Evolutionary conservation across 139 green algal species (phyloP).

Genomic region (Haematococcus lacustris): DNA sequence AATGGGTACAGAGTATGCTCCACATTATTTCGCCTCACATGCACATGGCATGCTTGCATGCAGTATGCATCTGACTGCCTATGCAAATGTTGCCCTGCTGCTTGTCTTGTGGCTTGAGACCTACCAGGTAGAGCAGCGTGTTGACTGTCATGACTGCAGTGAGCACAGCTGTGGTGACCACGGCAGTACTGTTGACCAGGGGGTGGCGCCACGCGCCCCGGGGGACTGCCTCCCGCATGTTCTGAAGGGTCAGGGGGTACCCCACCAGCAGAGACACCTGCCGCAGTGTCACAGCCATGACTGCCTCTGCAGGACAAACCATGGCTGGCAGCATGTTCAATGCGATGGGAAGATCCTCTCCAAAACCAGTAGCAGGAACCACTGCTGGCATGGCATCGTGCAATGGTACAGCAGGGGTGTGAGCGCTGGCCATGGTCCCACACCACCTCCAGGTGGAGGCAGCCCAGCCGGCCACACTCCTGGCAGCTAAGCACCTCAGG

Average conservation of each 20-base stretch:
- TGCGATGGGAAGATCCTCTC: background rate
- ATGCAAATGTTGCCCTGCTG: no score
- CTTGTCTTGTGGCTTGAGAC: background rate
- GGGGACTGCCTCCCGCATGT: constrained; percentile 1
- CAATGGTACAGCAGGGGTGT: background rate
- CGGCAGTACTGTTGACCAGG: background rate
- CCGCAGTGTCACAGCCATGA: no score
- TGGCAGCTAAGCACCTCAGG: no score
- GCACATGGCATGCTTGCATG: background rate
- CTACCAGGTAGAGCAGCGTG: constrained; percentile 3
- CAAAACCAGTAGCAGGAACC: background rate
- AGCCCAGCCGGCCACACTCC: no score
- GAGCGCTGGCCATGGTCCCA: no score
- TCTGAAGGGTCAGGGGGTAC: constrained; percentile 6
- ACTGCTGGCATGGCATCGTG: background rate
- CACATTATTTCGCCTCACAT: background rate
- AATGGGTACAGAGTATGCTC: background rate
- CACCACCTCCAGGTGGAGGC: no score
- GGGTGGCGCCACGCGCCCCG: constrained; percentile 1
- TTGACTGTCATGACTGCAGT: constrained; percentile 1
- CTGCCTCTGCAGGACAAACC: no score
- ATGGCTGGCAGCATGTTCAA: background rate
- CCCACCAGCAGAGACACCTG: background rate
- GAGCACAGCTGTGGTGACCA: background rate
- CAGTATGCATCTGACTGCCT: background rate